Evolutionary conservation across 2,329 filamentous ascomycete genomes (phyloP).

Genomic region (Coniochaeta ligniaria): DNA sequence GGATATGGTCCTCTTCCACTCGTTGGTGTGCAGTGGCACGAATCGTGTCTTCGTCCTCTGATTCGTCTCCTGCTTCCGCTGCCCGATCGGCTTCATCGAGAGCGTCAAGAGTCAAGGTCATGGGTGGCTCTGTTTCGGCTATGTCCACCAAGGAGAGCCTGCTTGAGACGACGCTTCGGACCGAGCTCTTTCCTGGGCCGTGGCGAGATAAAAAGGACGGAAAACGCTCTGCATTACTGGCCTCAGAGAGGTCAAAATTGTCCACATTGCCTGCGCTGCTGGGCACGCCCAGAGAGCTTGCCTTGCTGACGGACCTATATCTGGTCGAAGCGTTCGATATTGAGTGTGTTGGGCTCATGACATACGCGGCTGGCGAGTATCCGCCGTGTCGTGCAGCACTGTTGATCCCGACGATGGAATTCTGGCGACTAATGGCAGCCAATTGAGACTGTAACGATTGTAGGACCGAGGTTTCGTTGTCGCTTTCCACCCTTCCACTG

Average conservation of each 20-base stretch:
- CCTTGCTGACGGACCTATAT: slow-evolving; percentile 47
- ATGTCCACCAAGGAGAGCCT: slow-evolving; percentile 49
- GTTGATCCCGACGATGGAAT: slow-evolving; percentile 66
- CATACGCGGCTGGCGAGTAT: slow-evolving; percentile 60
- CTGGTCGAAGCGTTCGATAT: slow-evolving; percentile 41
- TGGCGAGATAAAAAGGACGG: slow-evolving; percentile 35
- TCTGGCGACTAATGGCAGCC: slow-evolving; percentile 22
- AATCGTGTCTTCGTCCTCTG: slow-evolving; percentile 30
- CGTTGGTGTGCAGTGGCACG: slow-evolving; percentile 26
- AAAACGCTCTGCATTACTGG: slow-evolving; percentile 19
- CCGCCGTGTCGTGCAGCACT: slow-evolving; percentile 59
- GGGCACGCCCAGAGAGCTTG: slow-evolving; percentile 27
- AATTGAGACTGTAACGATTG: slow-evolving; percentile 11
- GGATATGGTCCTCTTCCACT: slow-evolving; percentile 20
- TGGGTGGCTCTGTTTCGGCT: slow-evolving; percentile 45
- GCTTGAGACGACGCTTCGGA: slow-evolving; percentile 41
- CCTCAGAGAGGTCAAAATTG: slow-evolving; percentile 29
- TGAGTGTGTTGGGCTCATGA: slow-evolving; percentile 61
- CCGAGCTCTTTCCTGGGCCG: slow-evolving; percentile 47
- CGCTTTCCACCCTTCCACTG: slow-evolving; percentile 22
- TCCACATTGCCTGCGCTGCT: slow-evolving; percentile 10
- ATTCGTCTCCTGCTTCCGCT: slow-evolving; percentile 20
- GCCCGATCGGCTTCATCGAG: slow-evolving; percentile 46
- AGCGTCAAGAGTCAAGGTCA: slow-evolving; percentile 40
- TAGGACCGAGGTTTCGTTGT: slow-evolving; percentile 10